Percentiles rank a stretch among this genome's conserved stretches.
Evolutionary conservation across 306 rosid genomes (phyloP).

Genomic region (Mimosa pudica): DNA sequence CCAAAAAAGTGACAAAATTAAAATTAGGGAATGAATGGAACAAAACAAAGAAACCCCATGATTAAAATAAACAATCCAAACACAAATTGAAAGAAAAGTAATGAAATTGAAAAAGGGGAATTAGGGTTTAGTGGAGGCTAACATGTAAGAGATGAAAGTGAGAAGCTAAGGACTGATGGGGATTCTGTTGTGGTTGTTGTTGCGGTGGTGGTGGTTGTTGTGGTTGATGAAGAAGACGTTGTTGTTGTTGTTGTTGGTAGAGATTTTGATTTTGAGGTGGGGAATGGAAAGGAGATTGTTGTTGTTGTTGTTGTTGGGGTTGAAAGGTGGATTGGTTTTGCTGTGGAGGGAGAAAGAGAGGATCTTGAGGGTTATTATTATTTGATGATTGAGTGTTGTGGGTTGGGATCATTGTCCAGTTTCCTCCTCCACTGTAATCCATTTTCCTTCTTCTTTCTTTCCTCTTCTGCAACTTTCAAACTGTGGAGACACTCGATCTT

Average conservation of each 20-base stretch:
- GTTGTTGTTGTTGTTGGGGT: neutral
- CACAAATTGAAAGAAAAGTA: neutral
- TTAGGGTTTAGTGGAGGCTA: conserved; percentile 29
- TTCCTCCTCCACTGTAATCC: conserved; percentile 83
- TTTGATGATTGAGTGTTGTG: conserved; percentile 61
- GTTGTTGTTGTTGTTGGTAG: neutral
- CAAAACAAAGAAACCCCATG: neutral
- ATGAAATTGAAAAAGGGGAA: neutral
- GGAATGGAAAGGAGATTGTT: neutral
- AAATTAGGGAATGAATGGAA: too few relatives aligned
- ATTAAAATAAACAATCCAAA: neutral
- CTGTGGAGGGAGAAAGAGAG: conserved; percentile 61
- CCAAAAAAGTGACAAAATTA: too few relatives aligned
- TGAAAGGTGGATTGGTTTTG: conserved; percentile 39
- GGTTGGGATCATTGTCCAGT: conserved; percentile 81
- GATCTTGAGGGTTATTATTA: conserved; percentile 45
- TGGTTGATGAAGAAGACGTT: conserved; percentile 4
- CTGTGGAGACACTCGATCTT: too few relatives aligned
- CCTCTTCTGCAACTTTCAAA: too few relatives aligned
- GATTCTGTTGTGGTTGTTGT: conserved; percentile 52
- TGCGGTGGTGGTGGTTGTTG: conserved; percentile 34
- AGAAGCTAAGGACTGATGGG: conserved; percentile 86
- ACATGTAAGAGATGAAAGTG: conserved; percentile 80
- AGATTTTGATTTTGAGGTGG: neutral
- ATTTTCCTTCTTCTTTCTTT: conserved; percentile 27